Base-by-base conservation (phyloP, 2,329 filamentous ascomycete genomes). In the Pseudogymnoascus sp. region DNA sequence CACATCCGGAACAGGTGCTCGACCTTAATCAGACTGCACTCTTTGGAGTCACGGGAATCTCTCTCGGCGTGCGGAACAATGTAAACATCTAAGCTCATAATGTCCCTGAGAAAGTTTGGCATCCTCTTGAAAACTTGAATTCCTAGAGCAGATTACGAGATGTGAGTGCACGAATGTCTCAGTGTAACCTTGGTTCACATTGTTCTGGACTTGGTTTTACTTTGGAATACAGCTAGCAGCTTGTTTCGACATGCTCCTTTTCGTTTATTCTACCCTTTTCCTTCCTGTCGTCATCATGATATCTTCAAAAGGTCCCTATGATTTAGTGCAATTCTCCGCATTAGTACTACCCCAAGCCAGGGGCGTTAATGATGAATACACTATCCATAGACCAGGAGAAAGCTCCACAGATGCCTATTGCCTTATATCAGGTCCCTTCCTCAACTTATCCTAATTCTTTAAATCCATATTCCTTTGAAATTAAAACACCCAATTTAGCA, bases 401-500 rank as follows among this genome's bases (percentile, higher is more conserved):
- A 56, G 50, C 50, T 56, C 50, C 50, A 56, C 50, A 34, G 50
- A 56, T 5, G 28, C 28, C 50, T 21, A 56, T 34, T 34, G 18
- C 28, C 50, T 56, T 60, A 60, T 60, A 60, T 60, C 59, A 60
- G 38, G 60, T 62, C 60, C 14, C n/a, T 18, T 18, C 42, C 12
- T 62, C 40, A 42, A 44, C 60, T 23, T 28, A 34, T 53, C 16
- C 38, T 42, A 14, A 60, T 60, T 42, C 23, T 40, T 60, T 38
- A 16, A 38, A 62, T 46, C 37, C 16, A 38, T 34, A 62, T 50
- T 53, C 21, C 60, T 18, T n/a, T 42, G 12, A 61, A 61, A 21
- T n/a, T 28, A 28, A 18, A 36, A 66, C 40, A 28, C 38, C 56
- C 60, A 44, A 63, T 28, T 62, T 28, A 64, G 44, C 64, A 53